Evolutionary conservation across 2,329 filamentous ascomycete genomes (phyloP).

Genomic region (Colletotrichum karsti): DNA sequence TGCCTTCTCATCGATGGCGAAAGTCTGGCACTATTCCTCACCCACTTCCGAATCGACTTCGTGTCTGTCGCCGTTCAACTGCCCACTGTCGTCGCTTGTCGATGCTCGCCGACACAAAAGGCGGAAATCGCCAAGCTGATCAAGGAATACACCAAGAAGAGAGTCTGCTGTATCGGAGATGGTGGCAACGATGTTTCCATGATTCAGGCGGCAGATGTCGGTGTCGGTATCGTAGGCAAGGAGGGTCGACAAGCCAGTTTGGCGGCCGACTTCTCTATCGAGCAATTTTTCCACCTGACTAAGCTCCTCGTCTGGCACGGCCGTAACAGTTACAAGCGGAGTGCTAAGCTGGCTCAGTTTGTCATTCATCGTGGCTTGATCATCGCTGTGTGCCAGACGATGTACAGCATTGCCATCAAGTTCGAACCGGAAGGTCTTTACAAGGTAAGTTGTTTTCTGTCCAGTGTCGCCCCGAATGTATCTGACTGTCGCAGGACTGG

Average conservation of each 20-base stretch:
- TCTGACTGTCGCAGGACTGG: conserved; percentile 72
- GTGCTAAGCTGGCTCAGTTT: conserved; percentile 95
- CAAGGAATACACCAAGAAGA: conserved; percentile 89
- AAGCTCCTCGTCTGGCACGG: conserved; percentile 99
- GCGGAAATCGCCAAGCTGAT: conserved; percentile 93
- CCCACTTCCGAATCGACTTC: conserved; percentile 84
- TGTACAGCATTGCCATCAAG: conserved; percentile 92
- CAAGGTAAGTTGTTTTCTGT: conserved; percentile 56
- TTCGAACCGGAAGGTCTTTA: conserved; percentile 96
- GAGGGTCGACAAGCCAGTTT: conserved; percentile 94
- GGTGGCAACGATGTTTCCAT: conserved; percentile 98
- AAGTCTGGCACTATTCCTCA: conserved; percentile 83
- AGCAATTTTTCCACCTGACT: conserved; percentile 92
- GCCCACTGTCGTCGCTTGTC: conserved; percentile 93
- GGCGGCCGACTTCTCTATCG: conserved; percentile 95
- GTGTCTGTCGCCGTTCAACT: conserved; percentile 87
- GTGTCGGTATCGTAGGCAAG: conserved; percentile 97
- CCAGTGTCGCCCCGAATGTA: neutral
- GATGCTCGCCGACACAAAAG: conserved; percentile 96
- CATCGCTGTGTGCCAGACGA: conserved; percentile 94
- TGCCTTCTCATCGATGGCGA: conserved; percentile 96
- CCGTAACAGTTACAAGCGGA: conserved; percentile 95
- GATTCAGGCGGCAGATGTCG: conserved; percentile 98
- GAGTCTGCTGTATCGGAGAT: conserved; percentile 96
- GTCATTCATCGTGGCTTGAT: conserved; percentile 97